These are phyloP conservation scores for Eucalyptus erythrocorys DNA, from an alignment of 345 rosid genomes.

Conservation along the genomic window DNA sequence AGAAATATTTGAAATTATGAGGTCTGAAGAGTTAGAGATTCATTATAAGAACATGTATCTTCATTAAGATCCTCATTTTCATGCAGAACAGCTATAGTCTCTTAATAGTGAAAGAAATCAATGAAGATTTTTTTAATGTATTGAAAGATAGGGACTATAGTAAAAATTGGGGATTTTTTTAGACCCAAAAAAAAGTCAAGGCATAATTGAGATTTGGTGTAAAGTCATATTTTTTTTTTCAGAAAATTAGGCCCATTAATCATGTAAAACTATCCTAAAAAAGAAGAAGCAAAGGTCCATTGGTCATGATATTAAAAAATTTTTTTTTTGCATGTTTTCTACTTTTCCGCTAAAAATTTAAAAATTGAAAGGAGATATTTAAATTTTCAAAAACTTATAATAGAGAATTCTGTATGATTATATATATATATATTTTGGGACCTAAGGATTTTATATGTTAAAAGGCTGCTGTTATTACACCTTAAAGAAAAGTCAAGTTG, in stretches of 20 bases:
- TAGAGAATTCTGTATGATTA: not conserved
- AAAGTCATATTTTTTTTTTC: not conserved
- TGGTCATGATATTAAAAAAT: not conserved
- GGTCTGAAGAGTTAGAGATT: not conserved
- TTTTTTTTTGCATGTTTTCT: not conserved
- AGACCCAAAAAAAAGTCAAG: not conserved
- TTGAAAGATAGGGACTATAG: not conserved
- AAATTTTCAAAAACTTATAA: not conserved
- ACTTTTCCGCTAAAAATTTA: not conserved
- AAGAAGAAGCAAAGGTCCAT: not conserved
- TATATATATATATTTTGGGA: too few relatives aligned
- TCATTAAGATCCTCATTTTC: not conserved
- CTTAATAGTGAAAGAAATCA: not conserved
- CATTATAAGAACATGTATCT: not conserved
- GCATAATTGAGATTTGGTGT: not conserved
- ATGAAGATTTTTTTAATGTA: rapidly evolving
- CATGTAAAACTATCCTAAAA: not conserved
- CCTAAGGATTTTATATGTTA: too few relatives aligned
- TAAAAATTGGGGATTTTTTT: not conserved
- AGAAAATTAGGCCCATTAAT: not conserved
- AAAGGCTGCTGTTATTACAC: not conserved
- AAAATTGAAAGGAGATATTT: not conserved
- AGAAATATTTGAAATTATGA: not conserved
- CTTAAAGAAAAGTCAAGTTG: not conserved
- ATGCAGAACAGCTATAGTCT: not conserved